A percentile compares a stretch with the other conserved stretches of the same genome.
Conservation (phyloP, 2,329 filamentous ascomycete species). For the Tolypocladium guangdongense region DNA sequence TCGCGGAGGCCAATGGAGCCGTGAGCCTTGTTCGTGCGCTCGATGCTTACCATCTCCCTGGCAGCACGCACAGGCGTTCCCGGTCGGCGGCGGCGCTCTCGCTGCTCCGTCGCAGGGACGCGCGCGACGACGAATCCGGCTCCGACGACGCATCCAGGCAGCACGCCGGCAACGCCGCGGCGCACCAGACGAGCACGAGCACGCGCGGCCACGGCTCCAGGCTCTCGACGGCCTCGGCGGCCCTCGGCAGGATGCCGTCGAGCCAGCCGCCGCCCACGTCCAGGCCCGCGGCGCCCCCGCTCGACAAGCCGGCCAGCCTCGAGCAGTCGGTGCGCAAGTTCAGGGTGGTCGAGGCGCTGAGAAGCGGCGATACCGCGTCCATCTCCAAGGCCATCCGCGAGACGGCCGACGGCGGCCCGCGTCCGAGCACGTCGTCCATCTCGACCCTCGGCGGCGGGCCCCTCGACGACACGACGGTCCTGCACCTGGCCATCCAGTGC, state of each 20-base stretch:
- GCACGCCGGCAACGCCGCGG: conserved; percentile 20
- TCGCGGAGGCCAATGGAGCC: neutral
- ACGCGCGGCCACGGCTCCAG: conserved; percentile 33
- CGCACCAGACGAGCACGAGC: conserved; percentile 21
- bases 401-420: conserved; percentile 37
- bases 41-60: neutral
- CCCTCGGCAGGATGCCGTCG: conserved; percentile 30
- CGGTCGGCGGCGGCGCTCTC: conserved; percentile 41
- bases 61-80: conserved; percentile 36
- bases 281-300: conserved; percentile 20
- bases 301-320: conserved; percentile 42
- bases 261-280: conserved; percentile 11
- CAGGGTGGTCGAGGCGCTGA: conserved; percentile 82
- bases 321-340: conserved; percentile 94
- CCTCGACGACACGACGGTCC: conserved; percentile 74
- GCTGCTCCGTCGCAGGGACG: conserved; percentile 42
- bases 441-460: conserved; percentile 29
- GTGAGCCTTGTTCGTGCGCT: neutral
- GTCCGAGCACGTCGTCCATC: conserved; percentile 47
- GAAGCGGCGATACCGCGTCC: conserved; percentile 79
- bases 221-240: conserved; percentile 31
- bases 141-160: conserved; percentile 31
- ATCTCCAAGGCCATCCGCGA: conserved; percentile 81
- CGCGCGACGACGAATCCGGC: conserved; percentile 41
- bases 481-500: conserved; percentile 92